Evolutionary conservation across 345 rosid species (phyloP).

Genomic region (Salix brachista): DNA sequence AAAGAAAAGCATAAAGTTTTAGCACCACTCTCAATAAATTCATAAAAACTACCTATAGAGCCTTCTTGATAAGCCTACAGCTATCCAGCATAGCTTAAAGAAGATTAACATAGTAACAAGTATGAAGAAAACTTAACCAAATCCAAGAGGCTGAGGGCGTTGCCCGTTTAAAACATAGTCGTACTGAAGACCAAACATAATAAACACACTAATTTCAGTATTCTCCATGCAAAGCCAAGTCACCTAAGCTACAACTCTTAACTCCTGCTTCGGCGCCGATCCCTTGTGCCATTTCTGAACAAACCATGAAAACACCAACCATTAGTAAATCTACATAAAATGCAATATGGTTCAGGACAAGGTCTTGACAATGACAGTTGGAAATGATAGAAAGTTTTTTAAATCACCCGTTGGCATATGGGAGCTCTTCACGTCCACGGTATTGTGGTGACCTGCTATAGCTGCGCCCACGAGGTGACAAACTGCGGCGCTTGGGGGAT

Average conservation of each 20-base stretch:
- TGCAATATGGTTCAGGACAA: background rate
- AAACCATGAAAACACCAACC: constrained; percentile 8
- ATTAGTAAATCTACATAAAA: background rate
- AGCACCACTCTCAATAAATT: constrained; percentile 46
- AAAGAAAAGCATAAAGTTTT: constrained; percentile 57
- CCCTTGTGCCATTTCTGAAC: constrained; percentile 75
- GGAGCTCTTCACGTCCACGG: constrained; percentile 75
- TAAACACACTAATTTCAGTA: constrained; percentile 48
- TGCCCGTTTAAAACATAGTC: constrained; percentile 58
- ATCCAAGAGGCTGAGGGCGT: constrained; percentile 50
- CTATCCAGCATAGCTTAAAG: constrained; percentile 34
- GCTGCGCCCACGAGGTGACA: constrained; percentile 87
- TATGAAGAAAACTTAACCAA: constrained; percentile 67
- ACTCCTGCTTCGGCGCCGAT: constrained; percentile 93
- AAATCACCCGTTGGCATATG: constrained; percentile 84
- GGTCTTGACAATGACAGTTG: background rate
- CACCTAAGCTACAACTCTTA: constrained; percentile 31
- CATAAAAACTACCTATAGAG: constrained; percentile 28
- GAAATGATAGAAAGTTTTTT: background rate
- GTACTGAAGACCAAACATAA: constrained; percentile 58
- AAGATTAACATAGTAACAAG: constrained; percentile 45
- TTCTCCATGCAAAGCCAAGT: constrained; percentile 21
- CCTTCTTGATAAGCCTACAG: constrained; percentile 27
- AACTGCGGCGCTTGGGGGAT: constrained; percentile 70
- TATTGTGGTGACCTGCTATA: constrained; percentile 84